Conservation (phyloP, 2,329 filamentous ascomycete genomes). For the Exophiala phaeomuriformis region DNA sequence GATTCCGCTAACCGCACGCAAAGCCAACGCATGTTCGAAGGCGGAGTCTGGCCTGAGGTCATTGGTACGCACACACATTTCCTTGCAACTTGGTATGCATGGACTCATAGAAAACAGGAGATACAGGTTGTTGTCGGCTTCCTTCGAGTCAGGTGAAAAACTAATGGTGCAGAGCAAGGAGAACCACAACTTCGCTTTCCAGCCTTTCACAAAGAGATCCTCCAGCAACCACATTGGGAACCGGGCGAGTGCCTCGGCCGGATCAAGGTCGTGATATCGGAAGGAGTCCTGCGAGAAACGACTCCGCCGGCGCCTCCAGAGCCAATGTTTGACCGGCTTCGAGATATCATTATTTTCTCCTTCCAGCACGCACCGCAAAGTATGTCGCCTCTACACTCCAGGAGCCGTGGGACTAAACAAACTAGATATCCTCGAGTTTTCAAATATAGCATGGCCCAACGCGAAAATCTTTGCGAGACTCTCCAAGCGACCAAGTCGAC, state of each 20-base stretch:
- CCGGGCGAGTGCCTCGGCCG: conserved; percentile 63
- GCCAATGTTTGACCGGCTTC: conserved; percentile 53
- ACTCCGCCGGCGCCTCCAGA: conserved; percentile 20
- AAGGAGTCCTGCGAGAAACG: conserved; percentile 53
- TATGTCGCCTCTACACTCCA: conserved; percentile 37
- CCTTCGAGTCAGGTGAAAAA: neutral
- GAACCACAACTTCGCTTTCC: conserved; percentile 58
- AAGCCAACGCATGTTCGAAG: conserved; percentile 16
- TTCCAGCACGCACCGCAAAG: conserved; percentile 78
- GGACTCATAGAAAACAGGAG: conserved; percentile 9
- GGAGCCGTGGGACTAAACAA: conserved; percentile 1
- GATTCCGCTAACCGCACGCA: neutral
- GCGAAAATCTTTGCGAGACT: conserved; percentile 53
- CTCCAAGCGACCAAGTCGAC: conserved; percentile 33
- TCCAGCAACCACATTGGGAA: conserved; percentile 65
- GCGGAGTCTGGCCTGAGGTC: conserved; percentile 40
- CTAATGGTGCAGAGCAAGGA: conserved; percentile 9
- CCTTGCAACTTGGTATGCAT: neutral
- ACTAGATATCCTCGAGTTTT: conserved; percentile 63
- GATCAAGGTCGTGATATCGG: conserved; percentile 68
- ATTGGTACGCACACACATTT: conserved; percentile 17
- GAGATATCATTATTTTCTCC: conserved; percentile 68
- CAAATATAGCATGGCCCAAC: conserved; percentile 74
- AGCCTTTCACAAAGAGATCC: conserved; percentile 59
- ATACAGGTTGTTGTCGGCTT: conserved; percentile 5